Base-by-base conservation (phyloP, 352 stramenopile species). In the Ophiocytium majus region DNA sequence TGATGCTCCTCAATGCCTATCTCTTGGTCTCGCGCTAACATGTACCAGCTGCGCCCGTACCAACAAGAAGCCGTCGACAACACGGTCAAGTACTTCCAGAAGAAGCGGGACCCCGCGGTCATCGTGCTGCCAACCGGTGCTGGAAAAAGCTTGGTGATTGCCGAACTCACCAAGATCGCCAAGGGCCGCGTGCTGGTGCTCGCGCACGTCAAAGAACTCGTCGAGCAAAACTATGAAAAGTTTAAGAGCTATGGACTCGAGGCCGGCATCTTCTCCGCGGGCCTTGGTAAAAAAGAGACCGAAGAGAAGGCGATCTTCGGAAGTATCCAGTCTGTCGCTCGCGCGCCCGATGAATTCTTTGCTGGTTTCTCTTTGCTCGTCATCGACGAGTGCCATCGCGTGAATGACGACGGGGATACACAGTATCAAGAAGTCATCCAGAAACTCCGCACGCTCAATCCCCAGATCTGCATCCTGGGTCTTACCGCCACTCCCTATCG, bases 231-330 rank as follows among this genome's bases (percentile, higher is more conserved):
- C 28, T 28, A 71, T 28, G 57, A 23, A 23, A 71, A 71, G 28
- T 71, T 23, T 28, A 71, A 23, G 57, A 71, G 57, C 57, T 71
- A 71, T 71, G 57, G 57, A 23, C 57, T 71, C 28, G 57, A 71
- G 57, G 57, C 57, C 57, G 57, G 57, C 57, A 71, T 71, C 28
- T 71, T 71, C 28, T 71, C 57, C 57, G 57, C 57, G 57, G 28
- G 57, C 28, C 57, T 71, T 28, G 57, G 57, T 23, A 71, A 71
- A 71, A 71, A 71, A 71, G 57, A 71, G 23, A 23, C 28, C 57
- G 57, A 71, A 23, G 19, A 71, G 57, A 71, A 71, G 57, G 57
- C 57, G 57, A 71, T 71, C 57, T 71, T 71, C 57, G 57, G 57
- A 28, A 71, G 57, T 71, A 28, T 71, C 28, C 57, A 71, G 28